Base-by-base conservation (phyloP, 108 stramenopile species). In the Schizochytrium sp. region DNA sequence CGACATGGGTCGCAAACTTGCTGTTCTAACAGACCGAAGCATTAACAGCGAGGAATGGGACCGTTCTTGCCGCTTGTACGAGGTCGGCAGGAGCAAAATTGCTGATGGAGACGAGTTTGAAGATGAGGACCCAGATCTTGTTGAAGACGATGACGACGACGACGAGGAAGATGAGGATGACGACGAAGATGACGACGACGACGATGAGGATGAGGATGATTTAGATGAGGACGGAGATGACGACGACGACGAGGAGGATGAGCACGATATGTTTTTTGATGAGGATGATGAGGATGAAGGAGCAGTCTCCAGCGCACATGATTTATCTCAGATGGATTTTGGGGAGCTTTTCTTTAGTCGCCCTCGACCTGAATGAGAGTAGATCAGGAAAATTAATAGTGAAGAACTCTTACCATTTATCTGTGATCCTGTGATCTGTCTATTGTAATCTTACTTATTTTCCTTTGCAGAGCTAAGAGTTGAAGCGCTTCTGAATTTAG, bases 111-210 rank as follows among this genome's bases (percentile, higher is more conserved):
- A 49, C 15, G 76, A 69, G 19, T 28, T 44, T 8, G 15, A 69
- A 8, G 64, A 69, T 69, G 64, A 69, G 8, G 64, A 69, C 19
- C 64, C 28, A 28, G 28, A 28, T 28, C 28, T 28, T 28, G 28
- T 69, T 69, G n/a, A 55, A 2, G 50, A 83, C 46, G 73, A 83
- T 15, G 73, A 83, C 49, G 73, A 83, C 10, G 76, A 83, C 47
- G 76, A 83, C 45, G 76, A 83, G 12, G 76, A 83, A 5, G 76
- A 83, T 13, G 5, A 5, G 38, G 47, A 83, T 50, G 76, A 83
- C 0, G 1, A 47, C n/a, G 64, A 69, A 1, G 40, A 38, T 73
- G 87, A 59, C 87, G 87, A 87, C 17, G 56, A 87, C 57, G 87
- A 87, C 10, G 0, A 2, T 3, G 87, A 87, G 0, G 87, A 87